Conservation (phyloP, 2,329 filamentous ascomycete genomes). For the Fusarium sp. region DNA sequence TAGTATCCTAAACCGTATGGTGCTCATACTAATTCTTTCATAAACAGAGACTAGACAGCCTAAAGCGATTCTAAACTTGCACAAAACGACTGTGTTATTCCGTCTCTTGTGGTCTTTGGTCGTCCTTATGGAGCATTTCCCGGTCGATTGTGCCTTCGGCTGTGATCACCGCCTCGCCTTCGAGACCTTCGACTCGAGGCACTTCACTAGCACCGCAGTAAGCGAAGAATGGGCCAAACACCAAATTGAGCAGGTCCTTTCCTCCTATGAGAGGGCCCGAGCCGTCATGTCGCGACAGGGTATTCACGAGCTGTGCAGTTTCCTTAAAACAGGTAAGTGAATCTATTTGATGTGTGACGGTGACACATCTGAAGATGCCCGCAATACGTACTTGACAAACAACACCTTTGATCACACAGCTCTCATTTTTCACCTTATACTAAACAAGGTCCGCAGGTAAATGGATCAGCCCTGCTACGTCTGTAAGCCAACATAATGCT, state of each 20-base stretch:
- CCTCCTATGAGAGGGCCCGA: neutral
- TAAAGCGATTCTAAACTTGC: neutral
- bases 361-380: neutral
- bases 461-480: neutral
- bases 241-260: neutral
- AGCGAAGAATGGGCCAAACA: neutral
- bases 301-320: neutral
- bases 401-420: neutral
- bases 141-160: neutral
- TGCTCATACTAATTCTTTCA: neutral
- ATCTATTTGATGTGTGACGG: neutral
- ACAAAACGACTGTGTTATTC: neutral
- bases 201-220: neutral
- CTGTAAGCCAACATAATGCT: neutral
- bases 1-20: neutral
- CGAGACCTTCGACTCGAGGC: neutral
- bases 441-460: neutral
- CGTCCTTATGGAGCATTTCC: neutral
- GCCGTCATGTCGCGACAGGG: neutral
- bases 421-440: neutral
- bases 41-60: neutral
- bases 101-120: neutral
- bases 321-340: neutral
- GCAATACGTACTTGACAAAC: neutral
- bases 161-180: neutral